phyloP scores from a whole-genome alignment of 805 yeast species.

The Saccharomycopsis sp. region DNA sequence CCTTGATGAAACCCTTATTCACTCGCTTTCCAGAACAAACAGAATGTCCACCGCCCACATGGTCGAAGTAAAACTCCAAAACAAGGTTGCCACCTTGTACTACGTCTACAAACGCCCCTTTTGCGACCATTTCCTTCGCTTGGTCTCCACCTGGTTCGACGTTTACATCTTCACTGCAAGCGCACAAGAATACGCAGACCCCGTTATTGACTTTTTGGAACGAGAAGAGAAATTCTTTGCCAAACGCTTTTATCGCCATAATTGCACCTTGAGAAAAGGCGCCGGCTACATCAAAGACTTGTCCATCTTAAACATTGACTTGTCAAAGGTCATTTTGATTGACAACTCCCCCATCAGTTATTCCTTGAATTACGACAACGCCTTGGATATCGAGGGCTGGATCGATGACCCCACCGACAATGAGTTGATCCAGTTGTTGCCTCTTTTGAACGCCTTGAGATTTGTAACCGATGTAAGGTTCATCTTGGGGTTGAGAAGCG shows the following conservation, averaged over 20 bases:
- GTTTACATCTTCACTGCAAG: constrained; percentile 91
- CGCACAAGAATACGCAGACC: constrained; percentile 92
- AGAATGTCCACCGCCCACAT: constrained; percentile 45
- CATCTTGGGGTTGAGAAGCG: constrained; percentile 63
- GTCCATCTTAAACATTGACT: constrained; percentile 34
- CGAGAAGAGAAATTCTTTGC: constrained; percentile 45
- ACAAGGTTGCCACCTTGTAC: constrained; percentile 69
- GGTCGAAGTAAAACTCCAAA: constrained; percentile 69
- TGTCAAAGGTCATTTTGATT: constrained; percentile 62
- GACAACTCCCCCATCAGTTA: constrained; percentile 94
- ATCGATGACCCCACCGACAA: constrained; percentile 90
- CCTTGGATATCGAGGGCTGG: constrained; percentile 95
- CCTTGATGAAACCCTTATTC: constrained; percentile 93
- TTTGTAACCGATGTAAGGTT: constrained; percentile 78
- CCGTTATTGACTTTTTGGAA: constrained; percentile 89
- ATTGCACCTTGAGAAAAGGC: constrained; percentile 70
- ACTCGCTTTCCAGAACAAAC: constrained; percentile 64
- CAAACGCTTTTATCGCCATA: constrained; percentile 64
- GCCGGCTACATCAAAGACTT: constrained; percentile 83
- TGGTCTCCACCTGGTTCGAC: constrained; percentile 80
- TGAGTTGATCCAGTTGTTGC: constrained; percentile 72
- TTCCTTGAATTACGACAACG: constrained; percentile 75
- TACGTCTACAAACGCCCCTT: constrained; percentile 88
- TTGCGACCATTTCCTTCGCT: constrained; percentile 74
- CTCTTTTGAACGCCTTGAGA: constrained; percentile 67